A percentile compares a stretch with the other conserved stretches of the same genome.
These are phyloP conservation scores for Heritiera littoralis DNA, from an alignment of 345 rosid species.

Conservation along the genomic window DNA sequence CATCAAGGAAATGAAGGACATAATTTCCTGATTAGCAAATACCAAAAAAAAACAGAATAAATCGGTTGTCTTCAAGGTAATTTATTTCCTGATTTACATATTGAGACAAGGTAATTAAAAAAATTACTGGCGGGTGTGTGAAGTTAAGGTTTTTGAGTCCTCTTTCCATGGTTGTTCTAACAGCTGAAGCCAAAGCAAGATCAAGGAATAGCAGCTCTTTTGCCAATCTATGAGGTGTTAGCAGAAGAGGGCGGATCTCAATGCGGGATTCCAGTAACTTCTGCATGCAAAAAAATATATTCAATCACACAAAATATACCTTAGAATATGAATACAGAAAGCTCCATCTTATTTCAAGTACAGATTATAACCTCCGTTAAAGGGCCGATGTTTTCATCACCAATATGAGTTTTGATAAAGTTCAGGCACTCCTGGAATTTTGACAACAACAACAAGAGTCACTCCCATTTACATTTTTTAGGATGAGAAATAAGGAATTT, in stretches of 20 bases:
- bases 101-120: neutral
- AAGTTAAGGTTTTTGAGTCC: constrained; percentile 35
- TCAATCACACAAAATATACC: neutral
- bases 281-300: constrained; percentile 28
- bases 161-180: constrained; percentile 41
- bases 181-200: constrained; percentile 42
- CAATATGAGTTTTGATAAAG: constrained; percentile 36
- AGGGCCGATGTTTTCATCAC: constrained; percentile 31
- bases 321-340: neutral
- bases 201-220: constrained; percentile 47
- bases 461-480: neutral
- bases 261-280: constrained; percentile 41
- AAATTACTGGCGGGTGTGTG: constrained; percentile 25
- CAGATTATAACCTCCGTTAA: constrained; percentile 42
- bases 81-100: neutral
- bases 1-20: constrained; percentile 38
- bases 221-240: constrained; percentile 31
- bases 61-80: neutral
- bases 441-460: constrained; percentile 13
- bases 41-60: neutral
- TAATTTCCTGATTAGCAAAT: constrained; percentile 33
- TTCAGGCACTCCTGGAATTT: constrained; percentile 37
- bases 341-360: neutral
- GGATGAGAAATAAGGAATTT: neutral
- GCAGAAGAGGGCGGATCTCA: constrained; percentile 38